Base-by-base conservation (phyloP, 1,284 basidiomycete species). In the Paramarasmius palmivorus region DNA sequence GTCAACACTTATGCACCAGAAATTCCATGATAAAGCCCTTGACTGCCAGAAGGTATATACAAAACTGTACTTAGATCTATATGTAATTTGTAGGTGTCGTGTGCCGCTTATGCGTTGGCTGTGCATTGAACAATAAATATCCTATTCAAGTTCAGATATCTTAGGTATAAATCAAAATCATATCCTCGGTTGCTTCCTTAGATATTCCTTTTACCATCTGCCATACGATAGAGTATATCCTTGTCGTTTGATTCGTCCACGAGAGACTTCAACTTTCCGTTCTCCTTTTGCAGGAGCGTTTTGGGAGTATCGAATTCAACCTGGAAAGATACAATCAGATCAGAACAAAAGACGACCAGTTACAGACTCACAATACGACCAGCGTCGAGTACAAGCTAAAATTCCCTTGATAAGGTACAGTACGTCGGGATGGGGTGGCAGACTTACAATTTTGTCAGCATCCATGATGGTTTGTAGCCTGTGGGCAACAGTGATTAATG, bases 381-480 rank as follows among this genome's bases (percentile, higher is more conserved):
- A n/a, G 56, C 57, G 37, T 63, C 60, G 23, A 61, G 25, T 2
- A 63, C 60, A 49, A 36, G 12, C 32, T 38, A 19, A 42, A 17
- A 44, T n/a, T 14, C 32, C 9, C 17, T 35, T 17, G 2, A 22
- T 17, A n/a, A 41, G 35, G 7, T 79, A 77, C 49, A 77, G 78
- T 50, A 81, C 78, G 23, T 68, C 63, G 17, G 81, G 62, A 61
- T 81, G 83, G 46, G 36, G 15, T 32, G 7, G 36, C 22, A 34
- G 10, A 25, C 56, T 40, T 22, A 59, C 57, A 50, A 59, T 59
- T 61, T 79, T 83, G 59, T 84, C 82, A 0, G 82, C 77, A 57
- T 88, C 85, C 74, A 86, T 86, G 59, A 88, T 83, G 1, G 85
- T 88, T 61, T 86, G 84, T 8, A 89, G 68, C 35, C 87, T 79